These are phyloP conservation scores for Liriodendron chinense DNA, from an alignment of 164 flowering plant species.

Conservation along the genomic window DNA sequence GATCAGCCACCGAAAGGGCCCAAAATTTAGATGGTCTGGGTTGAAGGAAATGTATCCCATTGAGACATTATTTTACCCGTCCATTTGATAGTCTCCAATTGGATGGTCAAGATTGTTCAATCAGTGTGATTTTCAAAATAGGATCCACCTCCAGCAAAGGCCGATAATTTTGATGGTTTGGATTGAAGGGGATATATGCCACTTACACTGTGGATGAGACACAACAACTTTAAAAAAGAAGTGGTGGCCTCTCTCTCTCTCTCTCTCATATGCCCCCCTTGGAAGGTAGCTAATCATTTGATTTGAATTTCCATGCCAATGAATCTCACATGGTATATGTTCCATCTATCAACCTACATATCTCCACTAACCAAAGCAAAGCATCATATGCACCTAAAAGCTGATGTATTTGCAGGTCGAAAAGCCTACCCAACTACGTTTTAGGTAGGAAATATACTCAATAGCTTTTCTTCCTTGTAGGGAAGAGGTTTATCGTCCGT, in stretches of 20 bases:
- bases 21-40: no score
- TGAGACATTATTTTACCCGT: no score
- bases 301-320: constrained; percentile 35
- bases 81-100: no score
- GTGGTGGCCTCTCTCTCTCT: constrained; percentile 15
- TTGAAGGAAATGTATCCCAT: no score
- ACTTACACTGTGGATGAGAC: background rate
- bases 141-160: no score
- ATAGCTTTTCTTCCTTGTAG: background rate
- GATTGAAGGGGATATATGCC: background rate
- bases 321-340: constrained; percentile 44
- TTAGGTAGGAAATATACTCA: constrained; percentile 3
- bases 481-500: background rate
- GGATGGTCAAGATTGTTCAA: no score
- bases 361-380: constrained; percentile 44
- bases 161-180: background rate
- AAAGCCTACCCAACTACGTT: constrained; percentile 31
- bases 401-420: constrained; percentile 32
- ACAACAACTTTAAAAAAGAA: background rate
- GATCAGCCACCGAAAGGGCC: no score
- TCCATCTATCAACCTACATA: constrained; percentile 41
- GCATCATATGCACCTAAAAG: constrained; percentile 47
- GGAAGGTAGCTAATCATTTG: constrained; percentile 42
- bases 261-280: constrained; percentile 8
- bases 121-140: no score